Evolutionary conservation across 1,284 basidiomycete genomes (phyloP).

Genomic region (Leucocoprinus gongylophorus): DNA sequence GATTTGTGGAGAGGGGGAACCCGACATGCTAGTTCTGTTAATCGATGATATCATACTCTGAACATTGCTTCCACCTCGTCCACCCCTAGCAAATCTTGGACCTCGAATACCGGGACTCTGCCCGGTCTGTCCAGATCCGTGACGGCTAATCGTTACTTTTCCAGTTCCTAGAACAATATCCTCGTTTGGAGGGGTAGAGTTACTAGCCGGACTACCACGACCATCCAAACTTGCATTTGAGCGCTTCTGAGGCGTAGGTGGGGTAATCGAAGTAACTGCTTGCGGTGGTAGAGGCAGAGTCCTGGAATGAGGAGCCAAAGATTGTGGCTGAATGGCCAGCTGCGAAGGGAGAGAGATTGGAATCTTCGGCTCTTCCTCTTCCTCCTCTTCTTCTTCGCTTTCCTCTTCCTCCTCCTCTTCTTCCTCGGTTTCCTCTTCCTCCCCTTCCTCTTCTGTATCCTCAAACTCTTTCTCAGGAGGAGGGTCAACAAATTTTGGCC

Average conservation of each 20-base stretch:
- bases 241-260: slow-evolving; percentile 40
- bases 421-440: slow-evolving; percentile 14
- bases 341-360: slow-evolving; percentile 26
- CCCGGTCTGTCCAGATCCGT: slow-evolving; percentile 30
- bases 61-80: slow-evolving; percentile 42
- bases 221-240: slow-evolving; percentile 23
- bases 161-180: slow-evolving; percentile 28
- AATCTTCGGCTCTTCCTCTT: slow-evolving; percentile 21
- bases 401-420: slow-evolving; percentile 16
- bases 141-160: slow-evolving; percentile 27
- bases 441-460: slow-evolving; percentile 8
- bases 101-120: slow-evolving; percentile 30
- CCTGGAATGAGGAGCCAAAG: slow-evolving; percentile 21
- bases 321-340: not conserved
- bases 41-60: slow-evolving; percentile 49
- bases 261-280: slow-evolving; percentile 35
- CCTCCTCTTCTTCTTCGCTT: slow-evolving; percentile 8
- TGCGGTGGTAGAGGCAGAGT: slow-evolving; percentile 27
- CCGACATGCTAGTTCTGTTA: slow-evolving; percentile 41
- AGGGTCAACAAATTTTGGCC: slow-evolving; percentile 43
- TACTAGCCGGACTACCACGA: slow-evolving; percentile 26
- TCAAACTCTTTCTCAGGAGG: slow-evolving; percentile 23
- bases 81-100: slow-evolving; percentile 43
- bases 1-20: slow-evolving; percentile 25
- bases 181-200: slow-evolving; percentile 36